These are phyloP conservation scores for Boletus sensibilis DNA, from an alignment of 768 basidiomycete species.

Conservation along the genomic window DNA sequence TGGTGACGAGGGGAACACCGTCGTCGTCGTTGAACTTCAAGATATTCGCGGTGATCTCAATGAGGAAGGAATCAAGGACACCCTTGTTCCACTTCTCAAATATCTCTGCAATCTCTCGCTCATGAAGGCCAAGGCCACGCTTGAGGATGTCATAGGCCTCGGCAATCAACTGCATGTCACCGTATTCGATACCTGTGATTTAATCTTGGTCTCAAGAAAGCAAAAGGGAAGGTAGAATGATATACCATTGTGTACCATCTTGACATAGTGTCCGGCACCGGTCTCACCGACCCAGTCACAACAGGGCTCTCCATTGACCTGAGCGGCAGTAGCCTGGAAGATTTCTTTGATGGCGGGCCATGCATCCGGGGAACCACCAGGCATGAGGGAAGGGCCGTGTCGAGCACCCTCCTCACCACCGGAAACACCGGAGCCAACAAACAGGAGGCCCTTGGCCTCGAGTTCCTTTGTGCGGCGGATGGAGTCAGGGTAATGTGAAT, in stretches of 20 bases:
- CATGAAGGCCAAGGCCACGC: conserved; percentile 84
- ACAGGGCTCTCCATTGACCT: conserved; percentile 93
- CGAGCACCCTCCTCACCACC: conserved; percentile 99
- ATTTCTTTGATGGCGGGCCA: conserved; percentile 98
- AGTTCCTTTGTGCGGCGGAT: conserved; percentile 93
- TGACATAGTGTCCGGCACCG: conserved; percentile 97
- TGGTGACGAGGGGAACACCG: conserved; percentile 84
- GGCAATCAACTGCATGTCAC: conserved; percentile 99
- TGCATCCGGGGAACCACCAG: conserved; percentile 89
- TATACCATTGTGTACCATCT: conserved; percentile 98
- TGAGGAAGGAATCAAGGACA: conserved; percentile 98
- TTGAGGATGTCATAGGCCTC: conserved; percentile 99
- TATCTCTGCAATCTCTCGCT: conserved; percentile 91
- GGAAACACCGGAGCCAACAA: conserved; percentile 98
- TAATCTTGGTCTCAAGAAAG: conserved; percentile 4
- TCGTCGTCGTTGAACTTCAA: conserved; percentile 97
- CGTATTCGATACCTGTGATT: conserved; percentile 91
- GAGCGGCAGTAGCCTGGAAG: conserved; percentile 97
- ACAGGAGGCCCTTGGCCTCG: conserved; percentile 91
- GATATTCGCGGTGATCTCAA: conserved; percentile 97
- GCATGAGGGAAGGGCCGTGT: conserved; percentile 97
- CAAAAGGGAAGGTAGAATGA: conserved; percentile 5
- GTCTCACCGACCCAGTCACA: conserved; percentile 99
- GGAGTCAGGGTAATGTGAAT: conserved; percentile 98
- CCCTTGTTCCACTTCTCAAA: conserved; percentile 97